Percentiles rank a stretch among this genome's conserved stretches.
Conservation (phyloP, 1,139 yeast genomes). For the Debaryomyces nepalensis region DNA sequence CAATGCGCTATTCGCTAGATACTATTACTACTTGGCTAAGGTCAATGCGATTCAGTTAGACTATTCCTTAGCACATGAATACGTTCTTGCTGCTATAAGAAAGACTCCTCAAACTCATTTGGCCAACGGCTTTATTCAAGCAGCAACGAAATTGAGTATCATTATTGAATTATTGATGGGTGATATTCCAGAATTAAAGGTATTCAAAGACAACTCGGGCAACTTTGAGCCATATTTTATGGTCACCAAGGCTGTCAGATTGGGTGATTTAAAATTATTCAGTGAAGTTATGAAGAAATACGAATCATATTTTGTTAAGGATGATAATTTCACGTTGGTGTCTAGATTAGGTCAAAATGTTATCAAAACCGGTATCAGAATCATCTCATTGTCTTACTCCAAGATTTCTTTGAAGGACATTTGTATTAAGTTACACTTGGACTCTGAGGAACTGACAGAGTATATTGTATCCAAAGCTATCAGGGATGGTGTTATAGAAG, state of each 20-base stretch:
- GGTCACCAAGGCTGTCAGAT: slow-evolving; percentile 88
- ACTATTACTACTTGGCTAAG: slow-evolving; percentile 85
- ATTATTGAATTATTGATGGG: slow-evolving; percentile 94
- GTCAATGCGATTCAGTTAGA: slow-evolving; percentile 92
- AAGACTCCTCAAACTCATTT: slow-evolving; percentile 94
- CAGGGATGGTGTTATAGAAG: slow-evolving; percentile 97
- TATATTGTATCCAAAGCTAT: slow-evolving; percentile 96
- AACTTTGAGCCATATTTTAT: slow-evolving; percentile 78
- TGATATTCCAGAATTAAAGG: slow-evolving; percentile 91
- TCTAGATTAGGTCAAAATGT: slow-evolving; percentile 94
- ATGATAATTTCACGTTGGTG: slow-evolving; percentile 84
- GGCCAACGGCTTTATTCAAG: slow-evolving; percentile 86
- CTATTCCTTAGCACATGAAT: slow-evolving; percentile 89
- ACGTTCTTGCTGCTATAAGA: slow-evolving; percentile 89
- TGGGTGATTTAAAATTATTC: slow-evolving; percentile 87
- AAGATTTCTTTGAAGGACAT: slow-evolving; percentile 88
- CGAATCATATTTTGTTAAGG: slow-evolving; percentile 66
- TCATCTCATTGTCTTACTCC: slow-evolving; percentile 89
- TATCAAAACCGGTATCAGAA: slow-evolving; percentile 95
- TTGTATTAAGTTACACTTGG: slow-evolving; percentile 88
- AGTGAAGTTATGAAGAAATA: slow-evolving; percentile 72
- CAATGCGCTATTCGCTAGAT: slow-evolving; percentile 89
- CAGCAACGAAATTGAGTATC: slow-evolving; percentile 86
- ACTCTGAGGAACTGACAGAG: slow-evolving; percentile 94
- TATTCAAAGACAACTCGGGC: slow-evolving; percentile 68